Conservation (phyloP, 2,329 filamentous ascomycete genomes). For the Penicillium sp. region DNA sequence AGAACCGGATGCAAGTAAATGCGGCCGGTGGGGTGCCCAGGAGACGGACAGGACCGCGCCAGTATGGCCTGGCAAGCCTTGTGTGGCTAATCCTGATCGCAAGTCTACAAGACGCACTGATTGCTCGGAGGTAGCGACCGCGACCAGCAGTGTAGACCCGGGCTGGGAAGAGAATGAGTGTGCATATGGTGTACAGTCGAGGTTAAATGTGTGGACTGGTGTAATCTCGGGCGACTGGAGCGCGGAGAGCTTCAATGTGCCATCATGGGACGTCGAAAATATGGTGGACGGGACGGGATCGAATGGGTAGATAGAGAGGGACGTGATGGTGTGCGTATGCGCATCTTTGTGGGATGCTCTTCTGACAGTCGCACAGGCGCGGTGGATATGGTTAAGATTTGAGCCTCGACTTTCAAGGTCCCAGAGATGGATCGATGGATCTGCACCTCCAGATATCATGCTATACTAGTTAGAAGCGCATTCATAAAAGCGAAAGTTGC, state of each 20-base stretch:
- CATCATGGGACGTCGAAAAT: conserved; percentile 49
- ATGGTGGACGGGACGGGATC: conserved; percentile 51
- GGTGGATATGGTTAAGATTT: conserved; percentile 53
- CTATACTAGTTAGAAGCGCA: conserved; percentile 44
- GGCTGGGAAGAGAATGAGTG: conserved; percentile 71
- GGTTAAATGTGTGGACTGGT: conserved; percentile 49
- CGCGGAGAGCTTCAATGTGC: conserved; percentile 48
- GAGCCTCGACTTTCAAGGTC: conserved; percentile 68
- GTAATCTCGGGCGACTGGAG: conserved; percentile 43
- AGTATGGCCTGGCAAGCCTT: conserved; percentile 68
- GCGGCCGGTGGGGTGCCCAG: conserved; percentile 81
- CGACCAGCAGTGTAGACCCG: conserved; percentile 74
- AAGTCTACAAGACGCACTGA: conserved; percentile 83
- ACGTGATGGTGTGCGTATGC: conserved; percentile 51
- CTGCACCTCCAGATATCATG: conserved; percentile 80
- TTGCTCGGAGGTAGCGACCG: conserved; percentile 84
- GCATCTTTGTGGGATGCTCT: conserved; percentile 41
- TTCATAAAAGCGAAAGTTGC: background rate
- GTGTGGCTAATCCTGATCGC: conserved; percentile 74
- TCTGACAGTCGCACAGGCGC: conserved; percentile 53
- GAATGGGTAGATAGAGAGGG: conserved; percentile 52
- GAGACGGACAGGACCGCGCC: conserved; percentile 68
- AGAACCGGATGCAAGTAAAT: conserved; percentile 81
- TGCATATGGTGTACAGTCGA: conserved; percentile 53
- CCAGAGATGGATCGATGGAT: conserved; percentile 84